Evolutionary conservation across 2,329 filamentous ascomycete genomes (phyloP).

Genomic region (Rosellinia necatrix): DNA sequence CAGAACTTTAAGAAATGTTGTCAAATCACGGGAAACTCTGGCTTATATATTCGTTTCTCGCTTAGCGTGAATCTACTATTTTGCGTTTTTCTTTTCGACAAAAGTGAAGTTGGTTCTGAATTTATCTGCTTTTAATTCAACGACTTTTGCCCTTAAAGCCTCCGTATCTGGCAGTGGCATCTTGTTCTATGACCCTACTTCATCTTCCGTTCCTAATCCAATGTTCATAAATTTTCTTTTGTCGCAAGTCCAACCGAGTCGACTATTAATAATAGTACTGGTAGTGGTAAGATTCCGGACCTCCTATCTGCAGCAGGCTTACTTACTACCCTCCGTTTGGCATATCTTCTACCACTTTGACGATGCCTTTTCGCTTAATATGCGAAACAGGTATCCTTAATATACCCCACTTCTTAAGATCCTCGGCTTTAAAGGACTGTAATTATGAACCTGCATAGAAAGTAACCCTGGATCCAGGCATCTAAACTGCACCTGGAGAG

Average conservation of each 20-base stretch:
- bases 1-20: no score
- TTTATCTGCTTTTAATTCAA: not conserved
- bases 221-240: not conserved
- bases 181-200: not conserved
- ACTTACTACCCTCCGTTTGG: not conserved
- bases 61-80: not conserved
- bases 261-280: not conserved
- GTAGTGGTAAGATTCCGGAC: not conserved
- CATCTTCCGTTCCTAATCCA: not conserved
- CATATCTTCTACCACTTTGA: not conserved
- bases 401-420: not conserved
- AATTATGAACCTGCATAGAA: not conserved
- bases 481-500: not conserved
- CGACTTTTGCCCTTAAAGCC: not conserved
- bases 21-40: no score
- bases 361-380: not conserved
- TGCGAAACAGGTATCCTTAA: not conserved
- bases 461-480: not conserved
- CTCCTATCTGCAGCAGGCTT: not conserved
- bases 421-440: not conserved
- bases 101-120: not conserved
- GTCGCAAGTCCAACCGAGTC: not conserved
- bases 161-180: not conserved
- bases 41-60: not conserved
- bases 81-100: not conserved